Percentiles rank a stretch among this genome's conserved stretches.
Conservation (phyloP, 2,329 filamentous ascomycete genomes). For the Penicillium digitatum region DNA sequence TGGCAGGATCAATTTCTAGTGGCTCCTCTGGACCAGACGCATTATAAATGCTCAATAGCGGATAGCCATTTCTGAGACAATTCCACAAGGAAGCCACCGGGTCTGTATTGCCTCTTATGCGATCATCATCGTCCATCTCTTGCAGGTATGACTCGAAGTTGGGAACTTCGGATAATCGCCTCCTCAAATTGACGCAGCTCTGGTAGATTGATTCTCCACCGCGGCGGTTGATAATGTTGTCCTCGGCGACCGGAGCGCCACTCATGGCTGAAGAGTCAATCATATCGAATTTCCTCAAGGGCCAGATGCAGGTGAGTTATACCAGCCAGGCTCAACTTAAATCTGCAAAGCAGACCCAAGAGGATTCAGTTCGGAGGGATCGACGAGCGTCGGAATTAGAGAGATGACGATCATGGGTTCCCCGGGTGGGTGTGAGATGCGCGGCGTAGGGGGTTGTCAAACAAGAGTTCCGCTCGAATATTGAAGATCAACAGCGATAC, state of each 20-base stretch:
- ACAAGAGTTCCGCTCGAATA: constrained; percentile 2
- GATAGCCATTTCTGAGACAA: constrained; percentile 76
- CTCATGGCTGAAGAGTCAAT: constrained; percentile 33
- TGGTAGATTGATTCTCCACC: constrained; percentile 95
- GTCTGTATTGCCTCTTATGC: constrained; percentile 60
- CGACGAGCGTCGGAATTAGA: constrained; percentile 27
- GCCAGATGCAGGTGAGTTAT: constrained; percentile 17
- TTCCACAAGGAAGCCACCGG: constrained; percentile 91
- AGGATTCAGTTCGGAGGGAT: constrained; percentile 15
- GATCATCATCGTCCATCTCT: constrained; percentile 66
- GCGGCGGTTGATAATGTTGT: constrained; percentile 96
- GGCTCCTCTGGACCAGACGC: constrained; percentile 66
- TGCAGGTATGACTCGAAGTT: constrained; percentile 72
- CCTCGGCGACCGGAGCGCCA: constrained; percentile 58
- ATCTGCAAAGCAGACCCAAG: constrained; percentile 34
- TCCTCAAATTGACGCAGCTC: constrained; percentile 81
- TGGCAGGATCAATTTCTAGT: constrained; percentile 63
- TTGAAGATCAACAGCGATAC: background rate
- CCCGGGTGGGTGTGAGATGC: constrained; percentile 13
- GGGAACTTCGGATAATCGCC: constrained; percentile 76
- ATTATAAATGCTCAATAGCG: constrained; percentile 86
- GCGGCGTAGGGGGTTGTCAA: constrained; percentile 1
- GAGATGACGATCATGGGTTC: constrained; percentile 31
- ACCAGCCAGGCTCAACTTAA: constrained; percentile 25
- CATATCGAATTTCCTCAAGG: constrained; percentile 31